Conservation (phyloP, 1,139 yeast species). For the Komagataea norvegica region DNA sequence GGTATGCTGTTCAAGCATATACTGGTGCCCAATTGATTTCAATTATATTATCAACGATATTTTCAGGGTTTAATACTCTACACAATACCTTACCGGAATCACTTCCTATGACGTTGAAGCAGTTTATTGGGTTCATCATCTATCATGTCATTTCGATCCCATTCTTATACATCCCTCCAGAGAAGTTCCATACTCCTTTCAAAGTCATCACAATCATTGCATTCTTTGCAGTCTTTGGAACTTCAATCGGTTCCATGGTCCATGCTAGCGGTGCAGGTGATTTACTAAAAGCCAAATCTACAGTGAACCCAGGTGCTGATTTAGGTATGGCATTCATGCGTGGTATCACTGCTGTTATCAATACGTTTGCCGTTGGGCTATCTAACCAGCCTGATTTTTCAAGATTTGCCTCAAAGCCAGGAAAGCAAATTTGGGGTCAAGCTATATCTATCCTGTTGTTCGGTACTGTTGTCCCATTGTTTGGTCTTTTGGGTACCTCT, state of each 20-base stretch:
- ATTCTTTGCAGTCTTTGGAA: conserved; percentile 31
- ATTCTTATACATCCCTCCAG: conserved; percentile 26
- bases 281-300: conserved; percentile 18
- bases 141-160: conserved; percentile 30
- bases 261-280: conserved; percentile 30
- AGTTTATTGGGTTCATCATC: conserved; percentile 28
- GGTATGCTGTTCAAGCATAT: conserved; percentile 32
- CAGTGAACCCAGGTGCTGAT: conserved; percentile 27
- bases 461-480: conserved; percentile 38
- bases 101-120: conserved; percentile 28
- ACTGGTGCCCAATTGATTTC: conserved; percentile 31
- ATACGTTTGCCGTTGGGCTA: conserved; percentile 30
- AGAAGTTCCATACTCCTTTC: conserved; percentile 23
- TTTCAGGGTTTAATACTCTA: conserved; percentile 26
- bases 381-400: conserved; percentile 40
- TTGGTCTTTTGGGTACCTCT: conserved; percentile 37
- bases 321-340: conserved; percentile 30
- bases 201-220: conserved; percentile 26
- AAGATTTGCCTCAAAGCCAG: conserved; percentile 34
- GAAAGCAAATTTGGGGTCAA: conserved; percentile 29
- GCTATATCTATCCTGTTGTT: conserved; percentile 28
- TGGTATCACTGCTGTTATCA: conserved; percentile 31
- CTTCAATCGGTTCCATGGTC: conserved; percentile 29
- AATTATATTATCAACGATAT: conserved; percentile 26
- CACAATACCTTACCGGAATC: conserved; percentile 28